Percentiles rank a stretch among this genome's conserved stretches.
Evolutionary conservation across 495 filamentous ascomycete genomes (phyloP).

Genomic region (Penicillium cosmopolitanum): DNA sequence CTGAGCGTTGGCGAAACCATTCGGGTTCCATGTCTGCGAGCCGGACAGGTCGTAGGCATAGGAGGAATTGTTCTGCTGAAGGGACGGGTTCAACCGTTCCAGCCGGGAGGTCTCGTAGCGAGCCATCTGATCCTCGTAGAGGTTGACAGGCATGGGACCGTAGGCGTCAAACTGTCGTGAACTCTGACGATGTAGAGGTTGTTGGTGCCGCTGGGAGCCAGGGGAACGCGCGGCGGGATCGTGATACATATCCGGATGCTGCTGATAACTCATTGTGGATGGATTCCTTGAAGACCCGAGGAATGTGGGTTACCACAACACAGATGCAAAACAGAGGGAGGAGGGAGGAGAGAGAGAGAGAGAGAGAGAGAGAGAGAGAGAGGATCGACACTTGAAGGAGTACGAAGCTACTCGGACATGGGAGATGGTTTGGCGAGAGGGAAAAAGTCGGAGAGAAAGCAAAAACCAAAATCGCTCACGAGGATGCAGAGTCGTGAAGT

Average conservation of each 20-base stretch:
- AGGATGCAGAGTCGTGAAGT: slow-evolving; percentile 28
- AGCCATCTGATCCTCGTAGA: slow-evolving; percentile 67
- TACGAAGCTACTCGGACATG: slow-evolving; percentile 28
- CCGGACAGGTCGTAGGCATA: slow-evolving; percentile 65
- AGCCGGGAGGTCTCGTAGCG: slow-evolving; percentile 64
- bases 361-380: neutral
- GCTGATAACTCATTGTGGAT: slow-evolving; percentile 58
- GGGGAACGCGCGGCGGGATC: slow-evolving; percentile 62
- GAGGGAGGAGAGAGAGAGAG: no score
- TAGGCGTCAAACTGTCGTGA: slow-evolving; percentile 72
- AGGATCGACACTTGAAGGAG: slow-evolving; percentile 12
- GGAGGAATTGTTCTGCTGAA: slow-evolving; percentile 51
- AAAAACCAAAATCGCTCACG: slow-evolving; percentile 31
- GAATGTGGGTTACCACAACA: slow-evolving; percentile 52
- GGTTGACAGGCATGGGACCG: slow-evolving; percentile 60
- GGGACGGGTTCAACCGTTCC: slow-evolving; percentile 60
- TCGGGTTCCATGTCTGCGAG: slow-evolving; percentile 69
- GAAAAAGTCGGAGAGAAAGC: slow-evolving; percentile 10
- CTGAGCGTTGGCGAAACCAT: slow-evolving; percentile 56
- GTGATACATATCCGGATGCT: slow-evolving; percentile 67
- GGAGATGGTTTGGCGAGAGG: slow-evolving; percentile 8
- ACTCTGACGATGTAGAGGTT: slow-evolving; percentile 68
- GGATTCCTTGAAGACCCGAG: slow-evolving; percentile 37
- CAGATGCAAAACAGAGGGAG: slow-evolving; percentile 7
- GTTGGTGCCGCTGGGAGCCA: slow-evolving; percentile 63